Base-by-base conservation (phyloP, 2,329 filamentous ascomycete species). In the Epichloe scottii region DNA sequence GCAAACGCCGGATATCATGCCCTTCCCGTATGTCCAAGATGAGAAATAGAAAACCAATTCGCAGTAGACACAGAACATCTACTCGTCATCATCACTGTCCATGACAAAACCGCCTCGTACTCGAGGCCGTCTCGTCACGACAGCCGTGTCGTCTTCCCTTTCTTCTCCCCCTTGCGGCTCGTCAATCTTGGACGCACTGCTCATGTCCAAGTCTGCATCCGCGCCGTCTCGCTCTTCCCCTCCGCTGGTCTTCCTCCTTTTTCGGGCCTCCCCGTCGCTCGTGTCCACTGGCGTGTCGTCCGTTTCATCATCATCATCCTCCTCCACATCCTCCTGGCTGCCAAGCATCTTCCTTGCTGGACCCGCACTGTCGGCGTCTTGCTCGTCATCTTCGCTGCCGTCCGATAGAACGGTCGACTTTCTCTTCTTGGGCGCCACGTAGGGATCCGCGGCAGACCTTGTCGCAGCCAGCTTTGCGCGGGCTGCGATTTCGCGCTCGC, bases 401-500 rank as follows among this genome's bases (percentile, higher is more conserved):
- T 60, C 57, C 1, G 63, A 53, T 37, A 63, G 53, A 3, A 54
- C 59, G 12, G 50, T 53, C 11, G 57, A 55, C 41, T 62, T 63
- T 41, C 61, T 58, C 57, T 67, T 70, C 46, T 58, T 63, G 5
- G 54, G 47, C 21, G 49, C 26, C 12, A 51, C 15, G 15, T 50
- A 33, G 15, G 52, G 39, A 14, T 56, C 49, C 23, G 46, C 30
- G 21, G 44, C 52, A 6, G 58, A 59, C 5, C 58, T 60, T 21
- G 55, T 61, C 1, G 65, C 69, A 1, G 65, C 67, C 14, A 64
- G 63, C 49, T 67, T 69, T 19, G 72, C 69, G 46, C 76, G 76
- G 56, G 79, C 74, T 46, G 86, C 74, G 53, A 84, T 73, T 15
- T 65, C 67, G 3, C 63, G 63, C 67, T 96, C 90, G 15, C 79